Evolutionary conservation across 2,329 filamentous ascomycete species (phyloP).

Genomic region (Diaporthe citriasiana): DNA sequence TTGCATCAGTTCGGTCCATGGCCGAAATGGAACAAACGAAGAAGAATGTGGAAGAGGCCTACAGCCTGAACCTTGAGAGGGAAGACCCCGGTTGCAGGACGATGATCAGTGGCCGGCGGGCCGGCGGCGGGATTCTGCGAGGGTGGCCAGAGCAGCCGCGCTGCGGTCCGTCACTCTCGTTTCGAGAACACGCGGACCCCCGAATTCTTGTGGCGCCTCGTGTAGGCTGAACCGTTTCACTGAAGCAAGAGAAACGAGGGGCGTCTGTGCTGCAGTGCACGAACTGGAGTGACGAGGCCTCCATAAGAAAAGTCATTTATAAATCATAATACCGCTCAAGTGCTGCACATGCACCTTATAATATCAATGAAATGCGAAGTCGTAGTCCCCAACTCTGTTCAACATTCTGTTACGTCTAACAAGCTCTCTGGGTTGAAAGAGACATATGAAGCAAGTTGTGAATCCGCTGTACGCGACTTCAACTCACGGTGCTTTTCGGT

Average conservation of each 20-base stretch:
- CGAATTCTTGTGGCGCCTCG: background rate
- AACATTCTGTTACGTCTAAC: too few relatives aligned
- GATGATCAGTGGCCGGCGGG: conserved; percentile 25
- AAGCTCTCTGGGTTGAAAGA: too few relatives aligned
- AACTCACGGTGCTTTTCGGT: too few relatives aligned
- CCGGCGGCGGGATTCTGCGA: conserved; percentile 3
- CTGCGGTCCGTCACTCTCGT: background rate
- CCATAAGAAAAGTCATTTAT: background rate
- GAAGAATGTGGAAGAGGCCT: conserved; percentile 1
- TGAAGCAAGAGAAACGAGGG: background rate
- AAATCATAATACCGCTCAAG: too few relatives aligned
- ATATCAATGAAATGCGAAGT: too few relatives aligned
- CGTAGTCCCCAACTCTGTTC: too few relatives aligned
- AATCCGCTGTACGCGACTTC: background rate
- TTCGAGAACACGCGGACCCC: conserved; percentile 1
- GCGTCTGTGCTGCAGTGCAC: background rate
- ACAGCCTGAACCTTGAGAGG: background rate
- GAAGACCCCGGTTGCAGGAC: background rate
- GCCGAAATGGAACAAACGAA: conserved; percentile 15
- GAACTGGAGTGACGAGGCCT: background rate
- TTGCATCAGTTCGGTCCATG: conserved; percentile 46
- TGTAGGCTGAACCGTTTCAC: background rate
- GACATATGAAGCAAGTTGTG: background rate
- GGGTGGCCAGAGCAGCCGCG: background rate
- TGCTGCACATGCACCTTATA: too few relatives aligned